phyloP scores from a whole-genome alignment of 2,329 filamentous ascomycete genomes.

The Rhynchosporium graminicola region DNA sequence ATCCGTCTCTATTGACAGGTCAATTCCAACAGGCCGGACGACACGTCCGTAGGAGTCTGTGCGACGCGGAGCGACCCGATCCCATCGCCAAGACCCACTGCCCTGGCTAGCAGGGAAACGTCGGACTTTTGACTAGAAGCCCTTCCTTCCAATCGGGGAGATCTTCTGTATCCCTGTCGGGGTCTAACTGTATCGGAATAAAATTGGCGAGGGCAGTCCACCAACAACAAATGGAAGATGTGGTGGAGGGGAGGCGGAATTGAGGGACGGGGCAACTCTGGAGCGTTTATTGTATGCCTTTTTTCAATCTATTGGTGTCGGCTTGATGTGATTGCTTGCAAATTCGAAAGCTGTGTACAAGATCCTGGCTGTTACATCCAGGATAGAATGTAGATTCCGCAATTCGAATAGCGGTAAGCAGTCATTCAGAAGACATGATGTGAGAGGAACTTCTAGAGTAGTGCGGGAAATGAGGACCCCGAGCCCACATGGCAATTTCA shows the following conservation, averaged over 20 bases:
- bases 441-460: too few relatives aligned
- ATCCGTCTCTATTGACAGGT: background rate
- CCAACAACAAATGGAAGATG: background rate
- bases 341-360: too few relatives aligned
- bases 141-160: slow-evolving; percentile 29
- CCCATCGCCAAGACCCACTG: background rate
- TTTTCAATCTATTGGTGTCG: too few relatives aligned
- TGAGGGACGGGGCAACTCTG: background rate
- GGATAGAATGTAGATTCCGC: too few relatives aligned
- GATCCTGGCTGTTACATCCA: too few relatives aligned
- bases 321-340: too few relatives aligned
- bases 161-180: background rate
- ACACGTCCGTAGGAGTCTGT: background rate
- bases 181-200: slow-evolving; percentile 35
- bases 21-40: background rate
- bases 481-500: slow-evolving; percentile 2
- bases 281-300: too few relatives aligned
- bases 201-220: slow-evolving; percentile 32
- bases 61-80: slow-evolving; percentile 11
- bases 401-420: too few relatives aligned
- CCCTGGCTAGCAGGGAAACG: slow-evolving; percentile 11
- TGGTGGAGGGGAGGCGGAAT: background rate
- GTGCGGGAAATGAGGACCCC: background rate
- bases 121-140: slow-evolving; percentile 27
- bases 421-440: too few relatives aligned